Evolutionary conservation across 805 yeast genomes (phyloP).

Genomic region (Jamesozyma spencerorum): DNA sequence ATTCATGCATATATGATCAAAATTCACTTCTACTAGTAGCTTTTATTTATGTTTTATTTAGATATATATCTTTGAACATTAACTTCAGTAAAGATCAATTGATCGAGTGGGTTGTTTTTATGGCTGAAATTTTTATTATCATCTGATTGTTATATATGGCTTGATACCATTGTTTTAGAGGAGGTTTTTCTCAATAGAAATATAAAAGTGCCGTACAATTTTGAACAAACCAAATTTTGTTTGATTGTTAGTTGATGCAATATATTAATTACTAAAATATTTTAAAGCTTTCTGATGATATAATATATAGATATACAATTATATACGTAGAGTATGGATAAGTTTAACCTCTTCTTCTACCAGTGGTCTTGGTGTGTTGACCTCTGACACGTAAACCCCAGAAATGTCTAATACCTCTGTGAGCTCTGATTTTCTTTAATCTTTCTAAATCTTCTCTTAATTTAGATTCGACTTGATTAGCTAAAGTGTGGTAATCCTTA

Average conservation of each 20-base stretch:
- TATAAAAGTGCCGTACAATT: background rate
- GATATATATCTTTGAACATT: too few species aligned
- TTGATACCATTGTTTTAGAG: too few species aligned
- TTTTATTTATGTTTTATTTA: too few species aligned
- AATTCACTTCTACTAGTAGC: too few species aligned
- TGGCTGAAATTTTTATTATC: too few species aligned
- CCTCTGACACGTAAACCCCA: slow-evolving; percentile 99
- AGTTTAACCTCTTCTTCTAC: slow-evolving; percentile 62
- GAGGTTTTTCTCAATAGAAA: too few species aligned
- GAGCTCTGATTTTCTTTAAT: slow-evolving; percentile 99
- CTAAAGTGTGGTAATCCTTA: slow-evolving; percentile 97
- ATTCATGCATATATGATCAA: background rate
- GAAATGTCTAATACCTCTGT: slow-evolving; percentile 99
- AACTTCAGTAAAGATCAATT: too few species aligned
- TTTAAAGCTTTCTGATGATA: slow-evolving; percentile 5
- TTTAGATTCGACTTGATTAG: slow-evolving; percentile 98
- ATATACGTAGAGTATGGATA: slow-evolving; percentile 1
- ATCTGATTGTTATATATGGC: too few species aligned
- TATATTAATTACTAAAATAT: slow-evolving; percentile 1
- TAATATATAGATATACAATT: slow-evolving; percentile 3
- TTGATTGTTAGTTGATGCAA: background rate
- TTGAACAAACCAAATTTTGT: too few species aligned
- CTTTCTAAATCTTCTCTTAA: slow-evolving; percentile 99
- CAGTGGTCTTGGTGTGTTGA: slow-evolving; percentile 99
- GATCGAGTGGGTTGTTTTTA: too few species aligned